These are phyloP conservation scores for Oryza meridionalis DNA, from an alignment of 176 grass and related monocot species.

Conservation along the genomic window DNA sequence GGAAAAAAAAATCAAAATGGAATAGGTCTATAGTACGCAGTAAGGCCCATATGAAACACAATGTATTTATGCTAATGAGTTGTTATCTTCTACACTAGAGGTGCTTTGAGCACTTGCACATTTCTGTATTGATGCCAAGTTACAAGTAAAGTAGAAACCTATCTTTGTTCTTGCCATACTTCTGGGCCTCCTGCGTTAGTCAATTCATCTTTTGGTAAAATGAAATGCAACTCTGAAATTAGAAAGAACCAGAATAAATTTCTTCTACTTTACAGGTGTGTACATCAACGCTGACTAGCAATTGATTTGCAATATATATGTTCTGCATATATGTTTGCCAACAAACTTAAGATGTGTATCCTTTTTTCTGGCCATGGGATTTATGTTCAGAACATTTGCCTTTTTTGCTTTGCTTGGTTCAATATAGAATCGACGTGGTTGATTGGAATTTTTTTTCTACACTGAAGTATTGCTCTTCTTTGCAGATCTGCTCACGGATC, in stretches of 20 bases:
- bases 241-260: background rate
- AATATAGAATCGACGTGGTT: background rate
- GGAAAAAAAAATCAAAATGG: background rate
- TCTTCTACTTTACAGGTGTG: background rate
- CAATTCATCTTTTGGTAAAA: slow-evolving; percentile 22
- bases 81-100: background rate
- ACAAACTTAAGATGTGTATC: background rate
- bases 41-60: background rate
- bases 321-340: background rate
- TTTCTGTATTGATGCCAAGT: background rate
- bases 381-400: background rate
- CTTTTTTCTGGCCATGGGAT: background rate
- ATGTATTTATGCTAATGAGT: slow-evolving; percentile 4
- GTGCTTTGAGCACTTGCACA: background rate
- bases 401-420: background rate
- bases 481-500: slow-evolving; percentile 74
- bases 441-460: background rate
- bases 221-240: background rate
- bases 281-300: slow-evolving; percentile 1
- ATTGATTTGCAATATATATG: background rate
- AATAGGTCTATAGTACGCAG: background rate
- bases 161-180: slow-evolving; percentile 3
- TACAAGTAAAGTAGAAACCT: background rate
- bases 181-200: background rate
- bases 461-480: slow-evolving; percentile 36